These are phyloP conservation scores for Acacia pycnantha DNA, from an alignment of 331 rosid species.

Conservation along the genomic window DNA sequence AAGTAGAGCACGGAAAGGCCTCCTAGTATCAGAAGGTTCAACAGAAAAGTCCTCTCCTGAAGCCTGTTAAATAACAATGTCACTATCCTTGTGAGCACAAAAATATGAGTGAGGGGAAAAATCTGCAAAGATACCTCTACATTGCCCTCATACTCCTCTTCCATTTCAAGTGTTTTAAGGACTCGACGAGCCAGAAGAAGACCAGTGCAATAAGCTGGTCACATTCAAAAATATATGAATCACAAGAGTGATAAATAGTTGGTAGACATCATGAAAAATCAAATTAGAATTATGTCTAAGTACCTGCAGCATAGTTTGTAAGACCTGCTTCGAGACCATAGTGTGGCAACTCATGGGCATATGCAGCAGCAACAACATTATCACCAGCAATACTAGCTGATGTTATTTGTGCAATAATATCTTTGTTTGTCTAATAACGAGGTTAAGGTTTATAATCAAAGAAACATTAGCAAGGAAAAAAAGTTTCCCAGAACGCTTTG, in stretches of 20 bases:
- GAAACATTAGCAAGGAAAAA: background rate
- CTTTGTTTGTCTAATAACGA: conserved; percentile 66
- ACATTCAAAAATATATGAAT: background rate
- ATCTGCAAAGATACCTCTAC: conserved; percentile 56
- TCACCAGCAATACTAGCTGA: conserved; percentile 93
- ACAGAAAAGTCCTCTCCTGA: conserved; percentile 91
- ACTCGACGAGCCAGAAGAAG: conserved; percentile 89
- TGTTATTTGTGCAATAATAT: conserved; percentile 66
- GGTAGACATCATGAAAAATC: background rate
- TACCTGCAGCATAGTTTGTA: conserved; percentile 95
- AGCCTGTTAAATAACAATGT: conserved; percentile 40
- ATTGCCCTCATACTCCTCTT: conserved; percentile 78
- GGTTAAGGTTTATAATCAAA: conserved; percentile 36
- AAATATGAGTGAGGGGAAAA: too few relatives aligned
- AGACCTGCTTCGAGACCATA: conserved; percentile 85
- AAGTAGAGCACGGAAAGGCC: conserved; percentile 98
- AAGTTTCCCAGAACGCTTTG: background rate
- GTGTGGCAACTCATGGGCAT: conserved; percentile 67
- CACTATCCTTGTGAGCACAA: background rate
- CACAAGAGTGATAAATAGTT: background rate
- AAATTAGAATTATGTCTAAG: background rate
- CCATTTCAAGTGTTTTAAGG: conserved; percentile 77
- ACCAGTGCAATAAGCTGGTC: conserved; percentile 87
- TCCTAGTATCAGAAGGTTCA: conserved; percentile 82
- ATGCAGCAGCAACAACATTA: conserved; percentile 75